A percentile compares a stretch with the other conserved stretches of the same genome.
Conservation (phyloP, 164 flowering plant species). For the Macadamia integrifolia region DNA sequence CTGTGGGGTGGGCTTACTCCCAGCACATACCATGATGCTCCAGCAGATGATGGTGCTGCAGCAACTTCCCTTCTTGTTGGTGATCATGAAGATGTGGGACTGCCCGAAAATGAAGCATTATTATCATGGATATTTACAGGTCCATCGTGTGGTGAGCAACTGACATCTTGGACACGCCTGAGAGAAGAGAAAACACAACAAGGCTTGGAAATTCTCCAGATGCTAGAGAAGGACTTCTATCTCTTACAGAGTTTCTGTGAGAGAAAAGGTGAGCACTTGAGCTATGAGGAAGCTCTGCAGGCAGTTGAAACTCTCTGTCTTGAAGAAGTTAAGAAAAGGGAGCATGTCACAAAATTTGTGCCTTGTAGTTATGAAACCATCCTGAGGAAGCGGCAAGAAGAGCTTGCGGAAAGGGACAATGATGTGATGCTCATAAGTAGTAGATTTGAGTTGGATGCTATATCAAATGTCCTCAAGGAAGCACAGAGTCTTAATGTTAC, state of each 20-base stretch:
- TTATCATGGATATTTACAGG: slow-evolving; percentile 83
- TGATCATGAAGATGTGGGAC: slow-evolving; percentile 32
- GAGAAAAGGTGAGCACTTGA: slow-evolving; percentile 73
- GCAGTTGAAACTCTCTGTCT: slow-evolving; percentile 68
- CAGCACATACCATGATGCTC: slow-evolving; percentile 15
- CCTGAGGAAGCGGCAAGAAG: slow-evolving; percentile 69
- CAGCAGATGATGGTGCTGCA: slow-evolving; percentile 19
- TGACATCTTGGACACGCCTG: slow-evolving; percentile 49
- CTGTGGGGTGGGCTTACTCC: slow-evolving; percentile 26
- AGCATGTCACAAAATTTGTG: slow-evolving; percentile 31
- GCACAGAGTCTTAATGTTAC: slow-evolving; percentile 59
- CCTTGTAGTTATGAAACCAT: slow-evolving; percentile 57
- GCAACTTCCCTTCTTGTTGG: slow-evolving; percentile 9
- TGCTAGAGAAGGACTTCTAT: slow-evolving; percentile 79
- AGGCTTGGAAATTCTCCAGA: slow-evolving; percentile 66
- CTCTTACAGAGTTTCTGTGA: slow-evolving; percentile 74
- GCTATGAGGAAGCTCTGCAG: slow-evolving; percentile 83
- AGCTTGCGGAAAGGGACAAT: slow-evolving; percentile 49
- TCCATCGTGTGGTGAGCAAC: slow-evolving; percentile 53
- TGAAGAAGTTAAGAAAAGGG: slow-evolving; percentile 83
- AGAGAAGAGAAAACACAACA: slow-evolving; percentile 63
- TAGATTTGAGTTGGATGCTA: slow-evolving; percentile 72
- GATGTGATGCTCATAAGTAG: slow-evolving; percentile 35
- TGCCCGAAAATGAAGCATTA: slow-evolving; percentile 38
- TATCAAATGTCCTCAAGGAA: slow-evolving; percentile 69